These are phyloP conservation scores for Solanum chmielewskii DNA, from an alignment of 257 asterid genomes.

Conservation along the genomic window DNA sequence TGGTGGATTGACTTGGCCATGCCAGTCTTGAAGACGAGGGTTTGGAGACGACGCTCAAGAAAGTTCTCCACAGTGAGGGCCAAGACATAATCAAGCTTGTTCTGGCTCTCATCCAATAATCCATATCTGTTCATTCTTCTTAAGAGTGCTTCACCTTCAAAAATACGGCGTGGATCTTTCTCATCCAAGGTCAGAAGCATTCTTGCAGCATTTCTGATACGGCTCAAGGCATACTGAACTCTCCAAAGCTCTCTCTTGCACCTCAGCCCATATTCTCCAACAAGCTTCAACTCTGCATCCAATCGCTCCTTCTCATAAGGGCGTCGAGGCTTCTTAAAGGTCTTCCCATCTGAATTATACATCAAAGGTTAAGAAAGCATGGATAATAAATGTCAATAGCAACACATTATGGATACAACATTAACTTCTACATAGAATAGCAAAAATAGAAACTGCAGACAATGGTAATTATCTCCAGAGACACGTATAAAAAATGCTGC, in stretches of 20 bases:
- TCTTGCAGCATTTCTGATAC: slow-evolving; percentile 51
- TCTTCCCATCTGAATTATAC: background rate
- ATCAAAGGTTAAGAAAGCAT: background rate
- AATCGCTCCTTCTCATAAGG: slow-evolving; percentile 56
- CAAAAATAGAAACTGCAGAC: background rate
- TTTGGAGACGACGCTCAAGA: slow-evolving; percentile 60
- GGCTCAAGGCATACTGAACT: slow-evolving; percentile 63
- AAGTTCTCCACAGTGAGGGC: slow-evolving; percentile 59
- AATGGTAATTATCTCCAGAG: background rate
- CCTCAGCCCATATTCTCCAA: slow-evolving; percentile 40
- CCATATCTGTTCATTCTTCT: slow-evolving; percentile 58
- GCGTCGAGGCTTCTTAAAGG: slow-evolving; percentile 41
- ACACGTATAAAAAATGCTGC: background rate
- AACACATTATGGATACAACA: background rate
- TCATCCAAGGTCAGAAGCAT: slow-evolving; percentile 42
- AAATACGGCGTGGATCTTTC: slow-evolving; percentile 18
- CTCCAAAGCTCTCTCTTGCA: slow-evolving; percentile 44
- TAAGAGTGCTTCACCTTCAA: slow-evolving; percentile 59
- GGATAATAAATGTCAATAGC: background rate
- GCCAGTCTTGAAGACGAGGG: slow-evolving; percentile 55
- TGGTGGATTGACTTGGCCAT: slow-evolving; percentile 71
- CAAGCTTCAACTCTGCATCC: slow-evolving; percentile 55
- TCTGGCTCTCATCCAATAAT: slow-evolving; percentile 50
- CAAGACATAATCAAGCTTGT: slow-evolving; percentile 61
- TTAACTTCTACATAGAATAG: background rate